Conservation (phyloP, 2,329 filamentous ascomycete species). For the Albophoma yamanashiensis region DNA sequence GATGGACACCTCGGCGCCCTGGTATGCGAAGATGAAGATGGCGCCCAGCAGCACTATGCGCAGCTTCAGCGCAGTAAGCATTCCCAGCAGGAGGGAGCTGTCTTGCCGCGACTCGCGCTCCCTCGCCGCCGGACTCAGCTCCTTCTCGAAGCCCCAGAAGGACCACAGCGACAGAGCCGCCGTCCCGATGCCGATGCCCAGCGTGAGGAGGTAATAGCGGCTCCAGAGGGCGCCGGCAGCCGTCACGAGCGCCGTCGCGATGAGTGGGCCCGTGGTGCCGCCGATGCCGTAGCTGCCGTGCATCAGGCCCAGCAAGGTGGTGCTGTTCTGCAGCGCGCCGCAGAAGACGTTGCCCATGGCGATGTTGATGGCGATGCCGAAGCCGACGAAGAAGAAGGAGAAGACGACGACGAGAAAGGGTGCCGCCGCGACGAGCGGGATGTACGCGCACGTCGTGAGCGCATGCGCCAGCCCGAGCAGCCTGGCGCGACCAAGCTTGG, state of each 20-base stretch:
- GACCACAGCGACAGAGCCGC: slow-evolving; percentile 51
- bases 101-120: slow-evolving; percentile 10
- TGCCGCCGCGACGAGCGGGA: slow-evolving; percentile 54
- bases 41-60: slow-evolving; percentile 62
- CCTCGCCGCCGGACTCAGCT: slow-evolving; percentile 31
- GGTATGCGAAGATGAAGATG: slow-evolving; percentile 77
- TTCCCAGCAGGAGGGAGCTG: slow-evolving; percentile 22
- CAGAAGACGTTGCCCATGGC: slow-evolving; percentile 50
- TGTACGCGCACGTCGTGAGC: slow-evolving; percentile 49
- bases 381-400: slow-evolving; percentile 58
- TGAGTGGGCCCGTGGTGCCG: slow-evolving; percentile 56
- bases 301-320: slow-evolving; percentile 46
- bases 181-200: slow-evolving; percentile 47
- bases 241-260: slow-evolving; percentile 64
- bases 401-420: slow-evolving; percentile 59
- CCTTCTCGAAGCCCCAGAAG: slow-evolving; percentile 60
- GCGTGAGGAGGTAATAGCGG: slow-evolving; percentile 59
- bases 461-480: slow-evolving; percentile 48
- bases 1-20: slow-evolving; percentile 75
- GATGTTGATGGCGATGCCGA: slow-evolving; percentile 44
- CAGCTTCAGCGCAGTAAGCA: slow-evolving; percentile 38
- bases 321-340: slow-evolving; percentile 41
- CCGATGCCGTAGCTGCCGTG: slow-evolving; percentile 61
- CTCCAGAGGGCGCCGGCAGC: slow-evolving; percentile 50
- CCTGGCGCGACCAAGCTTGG: slow-evolving; percentile 53